Conservation (phyloP, 257 asterid species). For the Schizonepeta tenuifolia region DNA sequence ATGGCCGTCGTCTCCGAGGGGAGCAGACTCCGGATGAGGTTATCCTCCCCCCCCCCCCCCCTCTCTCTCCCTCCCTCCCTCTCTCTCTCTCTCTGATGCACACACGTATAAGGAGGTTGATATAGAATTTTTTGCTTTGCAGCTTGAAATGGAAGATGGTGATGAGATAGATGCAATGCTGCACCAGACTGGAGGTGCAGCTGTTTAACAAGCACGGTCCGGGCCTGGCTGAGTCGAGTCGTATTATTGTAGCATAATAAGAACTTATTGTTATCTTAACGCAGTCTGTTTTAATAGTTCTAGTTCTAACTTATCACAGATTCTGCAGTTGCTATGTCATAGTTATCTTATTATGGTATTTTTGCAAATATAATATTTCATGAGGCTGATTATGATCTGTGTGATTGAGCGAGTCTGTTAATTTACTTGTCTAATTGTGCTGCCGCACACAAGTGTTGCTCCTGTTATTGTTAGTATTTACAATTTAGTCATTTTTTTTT, state of each 20-base stretch:
- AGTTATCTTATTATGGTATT: no score
- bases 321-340: background rate
- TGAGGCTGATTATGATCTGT: no score
- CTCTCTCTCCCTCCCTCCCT: background rate
- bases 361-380: no score
- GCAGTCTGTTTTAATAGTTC: background rate
- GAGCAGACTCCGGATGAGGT: no score
- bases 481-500: no score
- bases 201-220: background rate
- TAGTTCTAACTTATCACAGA: background rate
- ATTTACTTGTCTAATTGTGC: no score
- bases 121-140: background rate
- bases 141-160: conserved; percentile 57
- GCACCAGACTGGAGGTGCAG: conserved; percentile 51
- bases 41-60: no score
- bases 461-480: no score
- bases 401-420: no score
- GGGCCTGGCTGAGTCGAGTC: no score
- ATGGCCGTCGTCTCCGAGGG: no score
- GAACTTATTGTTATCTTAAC: background rate
- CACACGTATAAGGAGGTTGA: background rate
- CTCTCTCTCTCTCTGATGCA: background rate
- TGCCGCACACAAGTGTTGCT: no score
- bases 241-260: background rate
- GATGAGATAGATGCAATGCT: conserved; percentile 58